phyloP scores from a whole-genome alignment of 2,329 filamentous ascomycete genomes.

The Xylaria digitata region DNA sequence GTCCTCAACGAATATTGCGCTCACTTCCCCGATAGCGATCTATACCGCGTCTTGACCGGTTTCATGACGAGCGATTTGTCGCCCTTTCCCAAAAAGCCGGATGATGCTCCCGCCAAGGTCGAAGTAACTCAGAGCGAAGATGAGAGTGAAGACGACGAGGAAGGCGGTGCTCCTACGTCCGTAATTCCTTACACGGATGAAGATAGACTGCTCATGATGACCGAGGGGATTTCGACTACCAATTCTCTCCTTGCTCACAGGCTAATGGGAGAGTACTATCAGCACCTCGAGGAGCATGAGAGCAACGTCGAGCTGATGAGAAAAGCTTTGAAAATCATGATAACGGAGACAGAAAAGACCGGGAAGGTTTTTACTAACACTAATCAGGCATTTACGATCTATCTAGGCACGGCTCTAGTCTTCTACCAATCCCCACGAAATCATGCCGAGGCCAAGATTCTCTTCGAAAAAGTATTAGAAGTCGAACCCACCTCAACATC shows the following conservation, averaged over 20 bases:
- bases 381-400: slow-evolving; percentile 78
- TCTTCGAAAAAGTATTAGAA: slow-evolving; percentile 85
- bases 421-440: slow-evolving; percentile 91
- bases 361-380: slow-evolving; percentile 77
- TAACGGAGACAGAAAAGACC: slow-evolving; percentile 71
- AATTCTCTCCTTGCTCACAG: slow-evolving; percentile 85
- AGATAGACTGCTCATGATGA: slow-evolving; percentile 84
- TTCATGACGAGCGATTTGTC: slow-evolving; percentile 87
- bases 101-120: slow-evolving; percentile 34
- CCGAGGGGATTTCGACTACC: slow-evolving; percentile 73
- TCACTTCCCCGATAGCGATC: slow-evolving; percentile 85
- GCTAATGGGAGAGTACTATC: slow-evolving; percentile 84
- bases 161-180: slow-evolving; percentile 64
- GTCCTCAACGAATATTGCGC: slow-evolving; percentile 83
- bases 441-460: slow-evolving; percentile 85
- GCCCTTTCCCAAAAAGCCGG: slow-evolving; percentile 71
- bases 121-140: slow-evolving; percentile 54
- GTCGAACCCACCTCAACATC: slow-evolving; percentile 80
- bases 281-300: slow-evolving; percentile 86
- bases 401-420: slow-evolving; percentile 87
- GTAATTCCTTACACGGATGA: slow-evolving; percentile 75
- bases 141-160: slow-evolving; percentile 69
- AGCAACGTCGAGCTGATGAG: slow-evolving; percentile 82
- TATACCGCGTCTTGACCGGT: slow-evolving; percentile 83
- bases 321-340: slow-evolving; percentile 73